These are phyloP conservation scores for Tolypocladium inflatum DNA, from an alignment of 2,329 filamentous ascomycete species.

Conservation along the genomic window DNA sequence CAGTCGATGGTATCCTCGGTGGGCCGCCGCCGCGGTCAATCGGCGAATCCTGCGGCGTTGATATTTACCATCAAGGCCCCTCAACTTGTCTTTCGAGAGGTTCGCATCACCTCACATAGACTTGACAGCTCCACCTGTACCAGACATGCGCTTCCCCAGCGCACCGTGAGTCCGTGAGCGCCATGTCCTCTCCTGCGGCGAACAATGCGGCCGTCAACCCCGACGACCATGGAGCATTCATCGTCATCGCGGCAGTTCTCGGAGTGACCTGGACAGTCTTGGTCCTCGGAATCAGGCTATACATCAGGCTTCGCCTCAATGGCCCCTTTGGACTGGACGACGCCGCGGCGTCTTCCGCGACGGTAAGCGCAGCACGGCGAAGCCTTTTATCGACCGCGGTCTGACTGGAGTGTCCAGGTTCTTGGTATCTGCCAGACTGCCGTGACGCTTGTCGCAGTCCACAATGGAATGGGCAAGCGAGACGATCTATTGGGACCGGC, in stretches of 20 bases:
- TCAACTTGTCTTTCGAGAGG: not conserved
- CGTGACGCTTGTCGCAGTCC: conserved; percentile 3
- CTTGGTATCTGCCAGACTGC: conserved; percentile 5
- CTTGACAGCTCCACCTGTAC: not conserved
- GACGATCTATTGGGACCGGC: not conserved
- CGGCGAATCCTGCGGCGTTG: not conserved
- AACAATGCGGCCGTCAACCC: conserved; percentile 3
- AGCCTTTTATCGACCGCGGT: too few species aligned
- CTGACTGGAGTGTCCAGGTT: not conserved
- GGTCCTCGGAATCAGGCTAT: conserved; percentile 7
- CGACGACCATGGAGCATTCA: conserved; percentile 6
- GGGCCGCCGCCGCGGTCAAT: not conserved
- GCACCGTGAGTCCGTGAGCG: not conserved
- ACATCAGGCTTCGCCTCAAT: conserved; percentile 6
- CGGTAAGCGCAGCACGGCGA: conserved; percentile 2
- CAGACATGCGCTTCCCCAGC: not conserved
- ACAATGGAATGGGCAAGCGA: conserved; percentile 5
- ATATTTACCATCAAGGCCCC: not conserved
- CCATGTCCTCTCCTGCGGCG: not conserved
- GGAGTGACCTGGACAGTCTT: conserved; percentile 8
- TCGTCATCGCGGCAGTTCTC: conserved; percentile 8
- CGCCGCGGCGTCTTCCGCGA: conserved; percentile 5
- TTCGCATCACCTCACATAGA: not conserved
- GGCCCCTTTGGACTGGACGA: conserved; percentile 8
- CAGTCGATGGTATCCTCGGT: not conserved